Evolutionary conservation across 768 basidiomycete species (phyloP), one percentile per base, ranked within the genome.

Genomic region (Mycena albidolilacea): DNA sequence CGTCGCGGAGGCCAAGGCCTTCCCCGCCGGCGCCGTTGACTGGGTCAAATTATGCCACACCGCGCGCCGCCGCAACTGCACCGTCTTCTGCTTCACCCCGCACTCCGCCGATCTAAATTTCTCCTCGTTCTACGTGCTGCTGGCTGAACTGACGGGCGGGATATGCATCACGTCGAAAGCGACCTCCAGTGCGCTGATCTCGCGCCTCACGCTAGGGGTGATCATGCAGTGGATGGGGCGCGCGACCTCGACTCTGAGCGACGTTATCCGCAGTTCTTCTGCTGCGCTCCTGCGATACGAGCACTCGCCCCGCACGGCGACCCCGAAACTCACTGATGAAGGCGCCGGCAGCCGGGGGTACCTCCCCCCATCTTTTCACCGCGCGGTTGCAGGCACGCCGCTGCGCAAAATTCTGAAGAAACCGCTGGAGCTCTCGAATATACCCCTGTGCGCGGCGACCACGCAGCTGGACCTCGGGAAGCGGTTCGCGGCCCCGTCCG

Each of bases 201-300:
- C 79, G 21, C 77, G 75, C 15, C 69, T 80, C 50, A 79, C 80
- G 0, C 66, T 80, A 35, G 77, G 76, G 14, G 70, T 79, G 17
- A 73, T 79, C 35, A 46, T 80, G 71, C 75, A 79, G 19, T 79
- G 79, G 80, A 78, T 79, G 78, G 79, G 80, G 1, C 73, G 74
- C 23, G 59, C 23, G 14, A 71, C 74, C 6, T 67, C 75, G 7
- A 60, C 55, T 5, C 66, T 78, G 46, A 66, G 72, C 21, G 59
- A 54, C 10, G 64, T 73, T 6, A 57, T 75, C 12, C 63, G 54
- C 23, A 55, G 65, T 11, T 72, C 75, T 0, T 44, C 57, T 10
- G 77, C 77, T 2, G 21, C 50, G 1, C 69, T 67, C 21, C 61
- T 70, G 12, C 75, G 64, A 10, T 80, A 76, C 59, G 58, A 69